phyloP scores from a whole-genome alignment of 169 alveolate species.

The Perkinsus marinus region DNA sequence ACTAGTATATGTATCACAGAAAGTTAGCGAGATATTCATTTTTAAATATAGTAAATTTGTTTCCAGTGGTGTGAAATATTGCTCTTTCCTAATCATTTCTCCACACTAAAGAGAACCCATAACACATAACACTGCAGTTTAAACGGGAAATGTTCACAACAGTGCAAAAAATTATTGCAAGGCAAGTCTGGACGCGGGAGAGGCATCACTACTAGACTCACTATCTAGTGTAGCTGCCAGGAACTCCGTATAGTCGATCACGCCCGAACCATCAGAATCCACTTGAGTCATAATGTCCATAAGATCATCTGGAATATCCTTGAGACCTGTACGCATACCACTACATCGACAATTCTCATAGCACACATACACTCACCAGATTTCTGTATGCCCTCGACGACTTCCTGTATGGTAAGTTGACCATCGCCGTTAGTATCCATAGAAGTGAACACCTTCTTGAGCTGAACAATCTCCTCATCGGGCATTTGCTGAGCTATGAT shows the following conservation, averaged over 20 bases:
- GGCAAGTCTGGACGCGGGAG: too few species aligned
- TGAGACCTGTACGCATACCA: constrained; percentile 20
- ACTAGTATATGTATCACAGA: too few species aligned
- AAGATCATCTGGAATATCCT: constrained; percentile 42
- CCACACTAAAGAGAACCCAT: too few species aligned
- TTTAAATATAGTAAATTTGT: too few species aligned
- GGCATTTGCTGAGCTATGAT: constrained; percentile 31
- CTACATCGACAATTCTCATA: not conserved
- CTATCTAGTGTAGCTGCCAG: constrained; percentile 80
- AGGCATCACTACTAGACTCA: constrained; percentile 23
- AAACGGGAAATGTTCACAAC: too few species aligned
- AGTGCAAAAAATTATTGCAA: too few species aligned
- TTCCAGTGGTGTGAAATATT: too few species aligned
- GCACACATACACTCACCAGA: not conserved
- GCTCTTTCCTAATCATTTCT: too few species aligned
- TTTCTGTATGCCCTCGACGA: not conserved
- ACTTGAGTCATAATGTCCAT: constrained; percentile 50
- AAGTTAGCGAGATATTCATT: too few species aligned
- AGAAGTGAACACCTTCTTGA: constrained; percentile 46
- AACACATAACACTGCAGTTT: too few species aligned
- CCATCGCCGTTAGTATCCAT: constrained; percentile 87
- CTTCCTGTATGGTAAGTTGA: constrained; percentile 36
- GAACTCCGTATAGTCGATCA: constrained; percentile 76
- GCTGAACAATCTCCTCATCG: constrained; percentile 21
- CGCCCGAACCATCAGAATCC: constrained; percentile 71